Base-by-base conservation (phyloP, 2,329 filamentous ascomycete genomes). In the Hirsutella rhossiliensis region DNA sequence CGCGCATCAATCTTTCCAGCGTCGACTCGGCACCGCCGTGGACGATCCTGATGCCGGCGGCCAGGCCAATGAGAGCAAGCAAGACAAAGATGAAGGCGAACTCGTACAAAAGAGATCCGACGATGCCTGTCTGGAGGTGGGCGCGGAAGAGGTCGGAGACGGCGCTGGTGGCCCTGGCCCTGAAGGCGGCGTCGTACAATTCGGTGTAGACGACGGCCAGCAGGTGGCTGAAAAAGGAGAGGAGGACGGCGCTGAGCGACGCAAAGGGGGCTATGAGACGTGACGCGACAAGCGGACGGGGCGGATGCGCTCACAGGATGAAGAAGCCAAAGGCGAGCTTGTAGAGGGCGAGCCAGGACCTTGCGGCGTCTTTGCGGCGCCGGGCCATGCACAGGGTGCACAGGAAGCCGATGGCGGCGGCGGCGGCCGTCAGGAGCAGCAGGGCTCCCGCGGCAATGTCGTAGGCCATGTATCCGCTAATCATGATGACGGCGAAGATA, bases 281-380 rank as follows among this genome's bases (percentile, higher is more conserved):
- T 20, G 1, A 13, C n/a, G 34, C 43, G 12, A 18, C n/a, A 13
- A 36, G 34, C 43, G 12, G 17, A 17, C 11, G 31, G 6, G 19
- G 15, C n/a, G n/a, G n/a, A n/a, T n/a, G 8, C 9, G 41, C 58
- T 40, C 40, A 63, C 61, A 52, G 20, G 5, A 46, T 32, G 27
- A 53, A 62, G 0, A 53, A 40, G 1, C 46, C 43, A 11, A 62
- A 47, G 1, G 56, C 54, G 2, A 43, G 4, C 38, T 58, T 59
- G 41, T 56, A 50, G 17, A 46, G 55, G 3, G 40, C 47, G 12
- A 57, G 51, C 17, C 52, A 58, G 27, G 40, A 48, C 31, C 56
- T 47, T 1, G 53, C 53, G 2, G 51, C 48, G 29, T 61, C 58
- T 0, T 46, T 48, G 17, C 47, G 47, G 28, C 48, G 45, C 2